phyloP scores from a whole-genome alignment of 805 yeast genomes.

The Candida argentea region DNA sequence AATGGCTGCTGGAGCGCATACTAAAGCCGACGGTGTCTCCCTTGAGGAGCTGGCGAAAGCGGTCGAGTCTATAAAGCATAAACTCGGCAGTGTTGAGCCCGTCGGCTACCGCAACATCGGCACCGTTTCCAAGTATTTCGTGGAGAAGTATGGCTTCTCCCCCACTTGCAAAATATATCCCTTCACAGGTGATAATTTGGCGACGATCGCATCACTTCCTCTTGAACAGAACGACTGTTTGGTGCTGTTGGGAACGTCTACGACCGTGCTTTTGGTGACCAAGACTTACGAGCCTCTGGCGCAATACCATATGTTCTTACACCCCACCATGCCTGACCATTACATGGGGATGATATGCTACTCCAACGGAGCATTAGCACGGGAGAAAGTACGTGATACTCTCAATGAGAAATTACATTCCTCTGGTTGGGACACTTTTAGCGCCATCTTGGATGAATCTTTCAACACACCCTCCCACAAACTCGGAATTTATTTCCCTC shows the following conservation, averaged over 20 bases:
- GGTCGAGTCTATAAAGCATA: conserved; percentile 31
- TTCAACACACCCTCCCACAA: conserved; percentile 28
- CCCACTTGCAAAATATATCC: conserved; percentile 53
- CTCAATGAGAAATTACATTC: conserved; percentile 38
- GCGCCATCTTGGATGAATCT: conserved; percentile 37
- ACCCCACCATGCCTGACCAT: conserved; percentile 66
- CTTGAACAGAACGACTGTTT: conserved; percentile 65
- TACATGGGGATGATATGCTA: conserved; percentile 96
- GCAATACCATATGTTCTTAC: conserved; percentile 76
- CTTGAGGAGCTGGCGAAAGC: conserved; percentile 14
- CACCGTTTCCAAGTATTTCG: conserved; percentile 48
- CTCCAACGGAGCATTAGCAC: conserved; percentile 81
- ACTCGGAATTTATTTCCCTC: conserved; percentile 76
- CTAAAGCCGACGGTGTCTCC: conserved; percentile 26
- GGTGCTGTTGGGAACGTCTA: conserved; percentile 84
- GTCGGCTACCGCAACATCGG: conserved; percentile 45
- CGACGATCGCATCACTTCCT: conserved; percentile 79
- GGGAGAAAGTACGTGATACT: conserved; percentile 64
- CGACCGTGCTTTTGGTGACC: conserved; percentile 77
- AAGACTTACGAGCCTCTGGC: conserved; percentile 69
- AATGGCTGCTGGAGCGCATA: conserved; percentile 43
- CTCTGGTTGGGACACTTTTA: conserved; percentile 52
- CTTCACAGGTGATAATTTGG: conserved; percentile 87
- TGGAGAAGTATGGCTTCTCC: conserved; percentile 52
- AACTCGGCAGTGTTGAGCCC: conserved; percentile 45